Base-by-base conservation (phyloP, 106 monocot species). In the Dendrobium nobile region DNA sequence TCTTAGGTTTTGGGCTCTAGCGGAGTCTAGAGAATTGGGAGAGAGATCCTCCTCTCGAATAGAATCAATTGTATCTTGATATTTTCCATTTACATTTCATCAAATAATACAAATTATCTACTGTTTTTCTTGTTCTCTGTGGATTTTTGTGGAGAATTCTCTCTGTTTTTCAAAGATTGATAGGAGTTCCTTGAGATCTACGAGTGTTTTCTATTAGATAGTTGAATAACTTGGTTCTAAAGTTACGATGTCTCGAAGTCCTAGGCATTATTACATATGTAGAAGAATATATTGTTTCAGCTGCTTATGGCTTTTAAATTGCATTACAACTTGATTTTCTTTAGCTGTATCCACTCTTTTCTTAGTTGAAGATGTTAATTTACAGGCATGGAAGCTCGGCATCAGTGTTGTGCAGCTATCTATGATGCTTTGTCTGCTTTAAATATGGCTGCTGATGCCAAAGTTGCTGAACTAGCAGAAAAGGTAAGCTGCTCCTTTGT, bases 361-460 rank as follows among this genome's bases (percentile, higher is more conserved):
- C 22, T 64, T 22, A 24, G 70, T 70, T 70, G 37, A 33, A 40
- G 43, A 42, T 74, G 74, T 22, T 11, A 59, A 56, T 41, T 20
- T 84, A 42, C 65, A 98, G 98, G 98, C 15, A 95, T 98, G 98
- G 98, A 98, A 1, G 89, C 87, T 7, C 86, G 98, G 9, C 84
- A 92, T 86, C 22, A 42, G 31, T 95, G 98, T 82, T 98, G 98
- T 77, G 76, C 77, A 26, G 88, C 91, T 7, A 95, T 98, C 79
- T 88, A 48, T 80, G 89, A 82, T 1, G 85, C 95, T 54, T 83
- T 98, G 51, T 88, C 85, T 10, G 28, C 85, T 77, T 92, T 92
- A 40, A 88, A 81, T 67, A 89, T 89, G 87, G 74, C 87, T 19
- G 82, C 84, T 44, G 92, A 97, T 80, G 85, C 89, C 15, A 74